Percentiles rank a stretch among this genome's conserved stretches.
Evolutionary conservation across 2,329 filamentous ascomycete species (phyloP).

Genomic region (Pyrenochaeta sp.): DNA sequence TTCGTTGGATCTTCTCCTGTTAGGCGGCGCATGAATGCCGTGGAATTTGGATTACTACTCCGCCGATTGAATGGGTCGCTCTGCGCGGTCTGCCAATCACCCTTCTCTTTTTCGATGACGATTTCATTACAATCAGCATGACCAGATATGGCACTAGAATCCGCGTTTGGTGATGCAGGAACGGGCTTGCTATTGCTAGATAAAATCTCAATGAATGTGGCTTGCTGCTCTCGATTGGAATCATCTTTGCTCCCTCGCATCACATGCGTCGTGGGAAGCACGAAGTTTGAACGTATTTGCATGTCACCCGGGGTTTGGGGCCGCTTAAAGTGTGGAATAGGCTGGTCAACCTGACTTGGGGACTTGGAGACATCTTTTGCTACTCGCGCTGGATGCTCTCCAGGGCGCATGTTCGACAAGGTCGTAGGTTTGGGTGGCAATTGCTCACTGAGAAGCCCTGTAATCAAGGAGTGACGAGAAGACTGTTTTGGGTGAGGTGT

Average conservation of each 20-base stretch:
- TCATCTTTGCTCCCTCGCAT: too few relatives aligned
- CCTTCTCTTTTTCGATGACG: constrained; percentile 38
- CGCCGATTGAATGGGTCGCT: constrained; percentile 38
- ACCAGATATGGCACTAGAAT: constrained; percentile 50
- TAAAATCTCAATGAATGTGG: constrained; percentile 29
- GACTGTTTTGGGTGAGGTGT: not conserved
- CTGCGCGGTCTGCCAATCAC: constrained; percentile 33
- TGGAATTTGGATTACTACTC: constrained; percentile 15
- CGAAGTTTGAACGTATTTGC: too few relatives aligned
- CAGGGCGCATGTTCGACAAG: constrained; percentile 27
- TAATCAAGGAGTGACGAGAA: constrained; percentile 18
- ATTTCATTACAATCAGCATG: constrained; percentile 37
- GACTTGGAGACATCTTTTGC: too few relatives aligned
- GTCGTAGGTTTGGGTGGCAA: constrained; percentile 4
- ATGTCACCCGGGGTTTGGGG: too few relatives aligned
- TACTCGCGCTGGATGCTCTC: too few relatives aligned
- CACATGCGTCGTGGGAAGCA: too few relatives aligned
- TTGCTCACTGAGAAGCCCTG: constrained; percentile 15
- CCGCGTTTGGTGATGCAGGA: constrained; percentile 50
- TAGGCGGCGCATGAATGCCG: constrained; percentile 35
- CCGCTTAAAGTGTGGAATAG: too few relatives aligned
- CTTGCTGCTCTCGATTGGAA: too few relatives aligned
- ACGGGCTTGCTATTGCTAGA: constrained; percentile 53
- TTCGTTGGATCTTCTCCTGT: constrained; percentile 22
- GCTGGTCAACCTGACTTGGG: too few relatives aligned